These are phyloP conservation scores for Fusarium equiseti DNA, from an alignment of 2,329 filamentous ascomycete species.

Conservation along the genomic window DNA sequence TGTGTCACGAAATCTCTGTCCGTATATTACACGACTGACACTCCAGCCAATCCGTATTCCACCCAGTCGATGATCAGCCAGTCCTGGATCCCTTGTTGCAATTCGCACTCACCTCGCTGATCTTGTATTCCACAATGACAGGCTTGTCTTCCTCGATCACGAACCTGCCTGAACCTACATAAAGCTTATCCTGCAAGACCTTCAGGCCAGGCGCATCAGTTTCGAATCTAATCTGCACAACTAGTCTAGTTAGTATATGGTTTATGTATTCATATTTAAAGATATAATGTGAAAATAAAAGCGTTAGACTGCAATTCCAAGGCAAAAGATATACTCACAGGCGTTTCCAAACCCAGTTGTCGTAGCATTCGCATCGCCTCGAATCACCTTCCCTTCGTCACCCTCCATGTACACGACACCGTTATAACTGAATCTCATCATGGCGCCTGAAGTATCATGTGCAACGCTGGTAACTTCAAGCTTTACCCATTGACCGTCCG, in stretches of 20 bases:
- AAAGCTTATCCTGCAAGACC: constrained; percentile 55
- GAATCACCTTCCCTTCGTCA: constrained; percentile 51
- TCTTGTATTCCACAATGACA: constrained; percentile 57
- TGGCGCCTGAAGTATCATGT: constrained; percentile 49
- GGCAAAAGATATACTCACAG: constrained; percentile 48
- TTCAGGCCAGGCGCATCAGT: constrained; percentile 53
- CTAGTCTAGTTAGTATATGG: constrained; percentile 38
- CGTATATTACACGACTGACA: not conserved
- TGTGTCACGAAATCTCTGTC: constrained; percentile 1
- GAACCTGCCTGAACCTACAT: constrained; percentile 57
- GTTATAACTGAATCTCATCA: constrained; percentile 55
- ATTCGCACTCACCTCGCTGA: constrained; percentile 54
- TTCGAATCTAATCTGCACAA: constrained; percentile 55
- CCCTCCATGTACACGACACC: constrained; percentile 54
- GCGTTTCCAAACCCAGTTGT: constrained; percentile 56
- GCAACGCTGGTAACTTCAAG: constrained; percentile 55
- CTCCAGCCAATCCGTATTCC: not conserved
- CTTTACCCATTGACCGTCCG: constrained; percentile 52
- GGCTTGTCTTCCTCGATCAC: constrained; percentile 52
- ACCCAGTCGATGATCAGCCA: constrained; percentile 7
- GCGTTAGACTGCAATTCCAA: not conserved
- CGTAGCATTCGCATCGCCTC: constrained; percentile 52
- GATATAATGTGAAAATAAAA: not conserved
- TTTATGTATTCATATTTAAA: not conserved
- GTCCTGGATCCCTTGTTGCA: constrained; percentile 30